Conservation (phyloP, 441 rosid species). For the Metrosideros polymorpha region DNA sequence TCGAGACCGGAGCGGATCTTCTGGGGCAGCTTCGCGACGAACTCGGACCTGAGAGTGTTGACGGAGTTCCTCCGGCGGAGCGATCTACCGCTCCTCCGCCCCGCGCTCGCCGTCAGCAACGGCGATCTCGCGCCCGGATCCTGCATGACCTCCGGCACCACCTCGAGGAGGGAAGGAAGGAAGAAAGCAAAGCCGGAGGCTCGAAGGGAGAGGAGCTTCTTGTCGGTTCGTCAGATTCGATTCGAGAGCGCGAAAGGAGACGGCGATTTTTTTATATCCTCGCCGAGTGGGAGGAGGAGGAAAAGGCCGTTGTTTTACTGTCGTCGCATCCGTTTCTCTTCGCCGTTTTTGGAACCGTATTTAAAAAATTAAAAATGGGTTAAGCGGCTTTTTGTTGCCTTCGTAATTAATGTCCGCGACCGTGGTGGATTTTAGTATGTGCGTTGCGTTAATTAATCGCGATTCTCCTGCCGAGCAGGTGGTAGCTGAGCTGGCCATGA, state of each 20-base stretch:
- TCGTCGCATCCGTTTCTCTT: too few relatives aligned
- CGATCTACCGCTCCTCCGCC: slow-evolving; percentile 13
- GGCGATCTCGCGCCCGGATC: slow-evolving; percentile 6
- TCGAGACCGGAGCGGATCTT: slow-evolving; percentile 44
- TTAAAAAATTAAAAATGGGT: too few relatives aligned
- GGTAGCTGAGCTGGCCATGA: neutral
- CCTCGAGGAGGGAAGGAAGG: neutral
- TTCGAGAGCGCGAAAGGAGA: too few relatives aligned
- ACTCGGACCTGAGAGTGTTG: slow-evolving; percentile 27
- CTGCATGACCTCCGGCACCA: neutral
- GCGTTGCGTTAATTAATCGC: too few relatives aligned
- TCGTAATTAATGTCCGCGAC: neutral
- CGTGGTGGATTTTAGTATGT: too few relatives aligned
- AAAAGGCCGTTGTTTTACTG: neutral
- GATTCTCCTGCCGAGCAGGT: too few relatives aligned
- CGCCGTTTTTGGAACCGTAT: too few relatives aligned
- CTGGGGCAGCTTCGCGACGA: slow-evolving; percentile 42
- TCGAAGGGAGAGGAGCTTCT: too few relatives aligned
- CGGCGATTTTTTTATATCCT: too few relatives aligned
- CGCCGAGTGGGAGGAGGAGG: neutral
- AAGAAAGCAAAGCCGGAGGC: neutral
- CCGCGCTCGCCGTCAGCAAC: slow-evolving; percentile 5
- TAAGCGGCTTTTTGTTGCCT: neutral
- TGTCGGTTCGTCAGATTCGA: too few relatives aligned
- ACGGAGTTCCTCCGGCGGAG: slow-evolving; percentile 21